Percentiles rank a stretch among this genome's conserved stretches.
phyloP scores from a whole-genome alignment of 2,329 filamentous ascomycete genomes.

The Xylaria digitata region DNA sequence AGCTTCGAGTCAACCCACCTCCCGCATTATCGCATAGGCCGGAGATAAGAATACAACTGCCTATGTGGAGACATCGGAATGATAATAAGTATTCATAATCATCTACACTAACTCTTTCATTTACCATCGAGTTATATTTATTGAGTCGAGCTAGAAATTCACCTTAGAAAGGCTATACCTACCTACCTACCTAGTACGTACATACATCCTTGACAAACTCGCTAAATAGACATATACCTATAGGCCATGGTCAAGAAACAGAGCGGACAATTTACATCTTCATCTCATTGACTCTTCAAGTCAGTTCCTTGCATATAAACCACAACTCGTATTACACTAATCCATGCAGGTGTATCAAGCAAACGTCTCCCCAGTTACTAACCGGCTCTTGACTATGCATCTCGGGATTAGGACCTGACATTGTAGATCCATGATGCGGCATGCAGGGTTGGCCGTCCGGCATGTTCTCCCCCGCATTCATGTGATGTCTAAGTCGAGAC shows the following conservation, averaged over 20 bases:
- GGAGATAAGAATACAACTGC: not conserved
- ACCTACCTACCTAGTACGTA: too few relatives aligned
- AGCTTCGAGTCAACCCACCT: not conserved
- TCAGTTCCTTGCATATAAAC: not conserved
- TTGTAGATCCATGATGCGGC: conserved; percentile 18
- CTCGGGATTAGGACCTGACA: not conserved
- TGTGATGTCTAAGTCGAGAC: not conserved
- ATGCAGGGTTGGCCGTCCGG: conserved; percentile 6
- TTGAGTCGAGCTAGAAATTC: not conserved
- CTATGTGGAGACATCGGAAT: not conserved
- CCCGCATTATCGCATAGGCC: not conserved
- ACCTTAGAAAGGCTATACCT: not conserved
- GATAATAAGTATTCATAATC: not conserved
- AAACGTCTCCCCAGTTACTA: not conserved
- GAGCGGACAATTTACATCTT: not conserved
- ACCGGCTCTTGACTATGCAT: not conserved
- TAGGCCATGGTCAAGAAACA: not conserved
- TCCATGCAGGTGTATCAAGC: not conserved
- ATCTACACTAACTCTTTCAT: not conserved
- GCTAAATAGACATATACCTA: not conserved
- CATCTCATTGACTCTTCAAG: not conserved
- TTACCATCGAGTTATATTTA: not conserved
- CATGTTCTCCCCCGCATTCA: conserved; percentile 6
- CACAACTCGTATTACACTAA: too few relatives aligned
- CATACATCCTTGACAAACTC: not conserved